Conservation (phyloP, 2,329 filamentous ascomycete genomes). For the Epichloe uncinata region DNA sequence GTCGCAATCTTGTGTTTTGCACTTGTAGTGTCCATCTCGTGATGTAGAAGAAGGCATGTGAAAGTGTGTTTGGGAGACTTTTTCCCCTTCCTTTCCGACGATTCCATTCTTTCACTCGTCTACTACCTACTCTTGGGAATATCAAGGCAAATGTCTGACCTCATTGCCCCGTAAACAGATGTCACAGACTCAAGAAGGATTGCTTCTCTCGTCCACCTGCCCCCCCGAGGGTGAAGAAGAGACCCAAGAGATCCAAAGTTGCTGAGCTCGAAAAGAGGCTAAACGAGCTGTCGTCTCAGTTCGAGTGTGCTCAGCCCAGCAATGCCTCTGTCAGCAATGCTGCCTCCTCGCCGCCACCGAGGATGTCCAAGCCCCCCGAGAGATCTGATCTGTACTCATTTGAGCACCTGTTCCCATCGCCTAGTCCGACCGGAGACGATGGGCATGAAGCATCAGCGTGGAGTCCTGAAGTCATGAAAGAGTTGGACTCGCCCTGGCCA, state of each 20-base stretch:
- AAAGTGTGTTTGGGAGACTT: background rate
- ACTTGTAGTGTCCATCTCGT: background rate
- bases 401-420: conserved; percentile 23
- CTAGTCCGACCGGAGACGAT: conserved; percentile 11
- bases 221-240: conserved; percentile 32
- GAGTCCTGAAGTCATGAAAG: conserved; percentile 10
- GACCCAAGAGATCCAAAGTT: conserved; percentile 33
- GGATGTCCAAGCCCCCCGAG: conserved; percentile 5
- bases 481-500: conserved; percentile 27
- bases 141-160: background rate
- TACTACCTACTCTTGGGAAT: too few relatives aligned
- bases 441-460: conserved; percentile 10
- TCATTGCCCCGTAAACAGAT: conserved; percentile 19
- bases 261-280: conserved; percentile 37
- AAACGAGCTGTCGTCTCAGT: conserved; percentile 33
- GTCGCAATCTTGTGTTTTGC: background rate
- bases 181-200: conserved; percentile 32
- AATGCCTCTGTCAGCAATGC: conserved; percentile 5
- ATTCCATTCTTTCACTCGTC: background rate
- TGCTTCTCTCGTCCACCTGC: conserved; percentile 34
- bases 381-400: conserved; percentile 15
- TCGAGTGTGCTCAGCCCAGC: conserved; percentile 18
- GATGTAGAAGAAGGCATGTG: background rate
- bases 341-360: conserved; percentile 5
- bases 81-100: background rate